phyloP scores from a whole-genome alignment of 495 filamentous ascomycete species.

The Hyphodiscus hymeniophilus region DNA sequence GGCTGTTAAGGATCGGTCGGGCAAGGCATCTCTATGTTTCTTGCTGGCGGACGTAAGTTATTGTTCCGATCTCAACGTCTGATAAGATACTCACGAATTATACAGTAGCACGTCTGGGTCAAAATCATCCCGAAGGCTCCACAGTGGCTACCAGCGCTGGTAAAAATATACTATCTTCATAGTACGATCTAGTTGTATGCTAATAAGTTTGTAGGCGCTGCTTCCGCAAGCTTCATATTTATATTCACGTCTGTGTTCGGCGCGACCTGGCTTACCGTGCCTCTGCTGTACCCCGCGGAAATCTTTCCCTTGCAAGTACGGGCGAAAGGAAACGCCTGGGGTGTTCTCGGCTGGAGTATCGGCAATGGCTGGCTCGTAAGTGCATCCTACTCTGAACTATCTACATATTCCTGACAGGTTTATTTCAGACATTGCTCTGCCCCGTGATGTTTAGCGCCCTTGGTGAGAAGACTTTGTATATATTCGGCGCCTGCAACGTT shows the following conservation, averaged over 20 bases:
- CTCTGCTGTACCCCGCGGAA: conserved; percentile 64
- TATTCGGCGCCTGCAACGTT: conserved; percentile 56
- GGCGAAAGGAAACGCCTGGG: conserved; percentile 66
- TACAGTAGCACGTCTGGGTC: too few species aligned
- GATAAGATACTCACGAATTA: too few species aligned
- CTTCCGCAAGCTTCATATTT: conserved; percentile 60
- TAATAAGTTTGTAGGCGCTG: too few species aligned
- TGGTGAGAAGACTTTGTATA: conserved; percentile 58
- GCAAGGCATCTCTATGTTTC: conserved; percentile 54
- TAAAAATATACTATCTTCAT: conserved; percentile 31
- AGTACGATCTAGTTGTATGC: too few species aligned
- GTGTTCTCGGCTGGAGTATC: conserved; percentile 65
- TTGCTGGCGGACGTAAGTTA: conserved; percentile 53
- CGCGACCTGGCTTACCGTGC: conserved; percentile 65
- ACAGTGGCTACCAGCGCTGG: conserved; percentile 34
- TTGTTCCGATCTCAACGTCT: too few species aligned
- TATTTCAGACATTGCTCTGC: conserved; percentile 43
- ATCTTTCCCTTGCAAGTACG: conserved; percentile 63
- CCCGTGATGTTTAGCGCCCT: conserved; percentile 55
- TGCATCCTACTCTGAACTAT: conserved; percentile 4
- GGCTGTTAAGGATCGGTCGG: too few species aligned
- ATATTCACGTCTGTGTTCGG: conserved; percentile 63
- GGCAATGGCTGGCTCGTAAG: conserved; percentile 53
- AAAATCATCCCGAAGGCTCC: too few species aligned
- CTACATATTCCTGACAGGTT: not conserved